Evolutionary conservation across 768 basidiomycete genomes (phyloP), one percentile per base, ranked within the genome.

Genomic region (Kwoniella mangroviensis): DNA sequence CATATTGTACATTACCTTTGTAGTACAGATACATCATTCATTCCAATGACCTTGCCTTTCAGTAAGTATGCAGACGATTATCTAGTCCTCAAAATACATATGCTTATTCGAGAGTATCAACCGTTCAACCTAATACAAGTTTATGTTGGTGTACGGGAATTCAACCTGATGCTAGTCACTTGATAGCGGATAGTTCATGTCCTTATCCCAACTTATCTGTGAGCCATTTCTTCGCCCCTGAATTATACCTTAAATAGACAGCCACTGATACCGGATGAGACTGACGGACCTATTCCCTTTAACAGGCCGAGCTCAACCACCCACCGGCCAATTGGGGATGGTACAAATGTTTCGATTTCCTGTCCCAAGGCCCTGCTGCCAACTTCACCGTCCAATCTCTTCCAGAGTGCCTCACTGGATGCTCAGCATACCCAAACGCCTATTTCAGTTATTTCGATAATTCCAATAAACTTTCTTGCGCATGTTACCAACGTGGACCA

Each of bases 341-440:
- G 58, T 59, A 59, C 58, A 41, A 59, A 19, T 59, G 58, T 34
- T 59, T 59, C 58, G 41, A 59, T 19, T 59, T 59, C 58, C 34
- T 40, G 40, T 10, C 34, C 5, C 58, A 59, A 42, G 58, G 58
- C n/a, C 58, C 58, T 2, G 40, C 40, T 9, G n/a, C 28, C 58
- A 34, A 34, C 19, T 59, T 59, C 40, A 34, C 58, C 28, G 58
- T 59, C 19, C 42, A 34, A 17, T 41, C 58, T 5, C 17, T 59
- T n/a, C 58, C 58, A 1, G 34, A 42, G 42, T 59, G 58, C 26
- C 58, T 59, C 12, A 15, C 40, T 6, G 28, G 40, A 4, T 59
- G 58, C 40, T n/a, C 58, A 10, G 40, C 58, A 19, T 59, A 41
- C 12, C 58, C 58, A 2, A 59, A 59, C 21, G 58, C 58, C 11